These are phyloP conservation scores for Marasmius tenuissimus DNA, from an alignment of 1,284 basidiomycete genomes.

Conservation along the genomic window DNA sequence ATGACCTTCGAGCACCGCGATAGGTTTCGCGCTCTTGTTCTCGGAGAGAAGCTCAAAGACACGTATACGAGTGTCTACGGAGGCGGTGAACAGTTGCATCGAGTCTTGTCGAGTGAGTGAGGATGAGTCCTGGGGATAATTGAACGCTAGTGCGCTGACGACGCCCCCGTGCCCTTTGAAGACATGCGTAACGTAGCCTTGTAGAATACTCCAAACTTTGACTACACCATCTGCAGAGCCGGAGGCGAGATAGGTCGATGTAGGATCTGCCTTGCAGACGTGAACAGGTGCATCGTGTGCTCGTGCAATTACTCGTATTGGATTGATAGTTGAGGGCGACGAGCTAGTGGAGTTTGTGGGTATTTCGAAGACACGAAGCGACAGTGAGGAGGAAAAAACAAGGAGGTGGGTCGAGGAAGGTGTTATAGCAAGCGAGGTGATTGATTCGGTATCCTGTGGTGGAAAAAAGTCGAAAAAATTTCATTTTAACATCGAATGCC, in stretches of 20 bases:
- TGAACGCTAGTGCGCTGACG: constrained; percentile 86
- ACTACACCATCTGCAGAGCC: constrained; percentile 95
- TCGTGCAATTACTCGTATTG: constrained; percentile 74
- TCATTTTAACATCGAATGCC: constrained; percentile 4
- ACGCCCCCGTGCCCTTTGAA: constrained; percentile 98
- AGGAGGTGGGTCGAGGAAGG: constrained; percentile 62
- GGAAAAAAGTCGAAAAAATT: constrained; percentile 9
- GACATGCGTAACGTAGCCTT: constrained; percentile 91
- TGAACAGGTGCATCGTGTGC: constrained; percentile 95
- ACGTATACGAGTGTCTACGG: constrained; percentile 86
- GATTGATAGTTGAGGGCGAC: constrained; percentile 53
- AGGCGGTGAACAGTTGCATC: constrained; percentile 87
- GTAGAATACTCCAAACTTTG: constrained; percentile 93
- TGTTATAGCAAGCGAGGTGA: constrained; percentile 66
- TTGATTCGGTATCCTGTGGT: constrained; percentile 61
- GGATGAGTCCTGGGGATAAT: constrained; percentile 62
- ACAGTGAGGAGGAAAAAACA: constrained; percentile 68
- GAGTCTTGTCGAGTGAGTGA: constrained; percentile 46
- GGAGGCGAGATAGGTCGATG: constrained; percentile 88
- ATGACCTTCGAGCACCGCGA: constrained; percentile 85
- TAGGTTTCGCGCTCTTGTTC: constrained; percentile 65
- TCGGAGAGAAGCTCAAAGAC: constrained; percentile 81
- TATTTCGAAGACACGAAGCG: constrained; percentile 69
- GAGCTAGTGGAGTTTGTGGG: constrained; percentile 38
- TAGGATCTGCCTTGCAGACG: constrained; percentile 83